Evolutionary conservation across 2,329 filamentous ascomycete species (phyloP).

Genomic region (Claviceps humidiphila): DNA sequence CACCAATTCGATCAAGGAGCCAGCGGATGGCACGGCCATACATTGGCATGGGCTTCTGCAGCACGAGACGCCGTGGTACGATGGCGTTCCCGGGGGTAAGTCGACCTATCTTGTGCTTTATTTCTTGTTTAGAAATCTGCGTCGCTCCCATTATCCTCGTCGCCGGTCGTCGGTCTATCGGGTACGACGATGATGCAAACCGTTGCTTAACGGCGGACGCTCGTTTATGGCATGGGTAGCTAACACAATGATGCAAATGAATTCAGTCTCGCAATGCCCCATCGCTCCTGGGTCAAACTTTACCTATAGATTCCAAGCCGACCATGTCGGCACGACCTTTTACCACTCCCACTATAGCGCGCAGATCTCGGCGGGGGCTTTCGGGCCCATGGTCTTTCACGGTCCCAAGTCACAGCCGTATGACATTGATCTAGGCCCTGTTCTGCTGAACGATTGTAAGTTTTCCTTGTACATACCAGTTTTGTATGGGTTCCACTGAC

Average conservation of each 20-base stretch:
- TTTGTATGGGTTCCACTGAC: no score
- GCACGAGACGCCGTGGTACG: constrained; percentile 36
- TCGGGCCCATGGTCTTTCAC: constrained; percentile 48
- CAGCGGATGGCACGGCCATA: constrained; percentile 43
- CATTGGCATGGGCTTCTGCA: constrained; percentile 53
- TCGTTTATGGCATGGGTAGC: neutral
- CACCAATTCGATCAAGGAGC: constrained; percentile 30
- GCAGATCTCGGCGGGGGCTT: constrained; percentile 39
- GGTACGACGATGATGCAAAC: no score
- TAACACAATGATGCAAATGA: neutral
- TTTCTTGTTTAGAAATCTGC: constrained; percentile 14
- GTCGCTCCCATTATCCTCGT: no score
- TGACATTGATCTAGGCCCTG: constrained; percentile 47
- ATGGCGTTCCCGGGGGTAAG: constrained; percentile 33
- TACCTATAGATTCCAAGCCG: constrained; percentile 45
- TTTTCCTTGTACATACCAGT: neutral
- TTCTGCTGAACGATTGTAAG: constrained; percentile 44
- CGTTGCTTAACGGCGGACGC: neutral
- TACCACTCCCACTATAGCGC: constrained; percentile 47
- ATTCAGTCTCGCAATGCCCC: constrained; percentile 27
- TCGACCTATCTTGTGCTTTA: neutral
- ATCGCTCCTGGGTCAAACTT: constrained; percentile 35
- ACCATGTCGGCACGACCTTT: constrained; percentile 41
- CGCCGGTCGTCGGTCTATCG: no score
- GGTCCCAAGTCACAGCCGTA: constrained; percentile 46